A percentile compares a stretch with the other conserved stretches of the same genome.
phyloP scores from a whole-genome alignment of 2,329 filamentous ascomycete genomes.

The Fusarium miscanthi region DNA sequence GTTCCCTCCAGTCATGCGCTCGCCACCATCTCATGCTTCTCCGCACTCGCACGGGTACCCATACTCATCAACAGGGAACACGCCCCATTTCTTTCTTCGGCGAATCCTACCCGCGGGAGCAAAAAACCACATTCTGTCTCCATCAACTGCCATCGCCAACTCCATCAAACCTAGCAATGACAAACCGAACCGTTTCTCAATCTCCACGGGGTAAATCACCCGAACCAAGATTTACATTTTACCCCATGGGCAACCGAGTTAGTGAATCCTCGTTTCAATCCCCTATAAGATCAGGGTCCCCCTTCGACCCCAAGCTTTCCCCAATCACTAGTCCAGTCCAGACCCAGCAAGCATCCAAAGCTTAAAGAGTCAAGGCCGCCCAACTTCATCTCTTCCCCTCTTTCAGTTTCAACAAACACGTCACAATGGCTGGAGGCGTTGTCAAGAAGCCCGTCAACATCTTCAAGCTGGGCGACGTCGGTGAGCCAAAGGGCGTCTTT shows the following conservation, averaged over 20 bases:
- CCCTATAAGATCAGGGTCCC: conserved; percentile 17
- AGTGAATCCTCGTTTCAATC: background rate
- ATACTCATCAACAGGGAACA: background rate
- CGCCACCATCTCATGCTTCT: background rate
- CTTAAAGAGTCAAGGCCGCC: background rate
- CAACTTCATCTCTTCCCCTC: background rate
- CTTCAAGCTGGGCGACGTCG: conserved; percentile 18
- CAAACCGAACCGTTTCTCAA: conserved; percentile 1
- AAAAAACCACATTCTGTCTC: background rate
- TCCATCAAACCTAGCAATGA: background rate
- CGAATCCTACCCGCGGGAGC: background rate
- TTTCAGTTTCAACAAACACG: too few relatives aligned
- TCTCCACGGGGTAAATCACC: conserved; percentile 17
- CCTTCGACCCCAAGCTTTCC: conserved; percentile 7
- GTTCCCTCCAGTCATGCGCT: background rate
- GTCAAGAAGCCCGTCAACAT: conserved; percentile 26
- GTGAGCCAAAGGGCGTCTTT: conserved; percentile 16
- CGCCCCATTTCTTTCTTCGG: background rate
- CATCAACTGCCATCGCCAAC: background rate
- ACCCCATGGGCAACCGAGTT: conserved; percentile 16
- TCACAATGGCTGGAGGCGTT: conserved; percentile 15
- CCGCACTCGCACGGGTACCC: background rate
- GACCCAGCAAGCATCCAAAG: background rate
- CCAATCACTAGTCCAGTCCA: conserved; percentile 1
- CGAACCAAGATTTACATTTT: background rate